Evolutionary conservation across 2,329 filamentous ascomycete species (phyloP).

Genomic region (Fonsecaea pedrosoi): DNA sequence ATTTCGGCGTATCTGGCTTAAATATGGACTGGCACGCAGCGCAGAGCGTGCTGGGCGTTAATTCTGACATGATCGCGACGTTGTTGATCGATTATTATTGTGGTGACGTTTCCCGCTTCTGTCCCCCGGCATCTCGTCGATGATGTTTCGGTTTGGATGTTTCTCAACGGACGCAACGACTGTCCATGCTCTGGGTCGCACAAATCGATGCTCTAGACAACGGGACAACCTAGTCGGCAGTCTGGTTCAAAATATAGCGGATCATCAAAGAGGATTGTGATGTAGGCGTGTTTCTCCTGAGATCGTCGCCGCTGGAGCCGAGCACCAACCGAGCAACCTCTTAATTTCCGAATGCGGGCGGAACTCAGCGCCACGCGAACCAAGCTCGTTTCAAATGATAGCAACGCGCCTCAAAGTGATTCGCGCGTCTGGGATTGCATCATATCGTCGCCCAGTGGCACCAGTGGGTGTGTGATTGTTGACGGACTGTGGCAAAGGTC

Average conservation of each 20-base stretch:
- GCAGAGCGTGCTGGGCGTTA: constrained; percentile 36
- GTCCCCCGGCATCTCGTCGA: constrained; percentile 20
- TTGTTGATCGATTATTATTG: background rate
- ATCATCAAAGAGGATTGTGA: background rate
- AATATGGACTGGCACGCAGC: constrained; percentile 38
- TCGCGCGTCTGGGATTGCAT: constrained; percentile 27
- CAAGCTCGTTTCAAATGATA: constrained; percentile 26
- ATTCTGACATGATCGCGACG: constrained; percentile 26
- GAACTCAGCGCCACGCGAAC: constrained; percentile 24
- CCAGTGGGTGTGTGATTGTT: constrained; percentile 1
- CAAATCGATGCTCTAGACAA: background rate
- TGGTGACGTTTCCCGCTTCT: constrained; percentile 12
- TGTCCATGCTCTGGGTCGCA: constrained; percentile 3
- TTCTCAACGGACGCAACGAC: background rate
- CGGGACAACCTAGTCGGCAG: background rate
- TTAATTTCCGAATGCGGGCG: constrained; percentile 29
- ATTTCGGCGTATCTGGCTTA: constrained; percentile 23
- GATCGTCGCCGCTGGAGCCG: constrained; percentile 16
- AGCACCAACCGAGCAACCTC: constrained; percentile 2
- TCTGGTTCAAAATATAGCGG: background rate
- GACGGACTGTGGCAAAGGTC: background rate
- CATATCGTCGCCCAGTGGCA: constrained; percentile 13
- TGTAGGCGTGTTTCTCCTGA: constrained; percentile 24
- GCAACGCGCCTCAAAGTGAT: constrained; percentile 18
- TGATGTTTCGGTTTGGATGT: background rate